A percentile compares a stretch with the other conserved stretches of the same genome.
Conservation (phyloP, 148 eudicot species). For the Heliosperma pusillum region DNA sequence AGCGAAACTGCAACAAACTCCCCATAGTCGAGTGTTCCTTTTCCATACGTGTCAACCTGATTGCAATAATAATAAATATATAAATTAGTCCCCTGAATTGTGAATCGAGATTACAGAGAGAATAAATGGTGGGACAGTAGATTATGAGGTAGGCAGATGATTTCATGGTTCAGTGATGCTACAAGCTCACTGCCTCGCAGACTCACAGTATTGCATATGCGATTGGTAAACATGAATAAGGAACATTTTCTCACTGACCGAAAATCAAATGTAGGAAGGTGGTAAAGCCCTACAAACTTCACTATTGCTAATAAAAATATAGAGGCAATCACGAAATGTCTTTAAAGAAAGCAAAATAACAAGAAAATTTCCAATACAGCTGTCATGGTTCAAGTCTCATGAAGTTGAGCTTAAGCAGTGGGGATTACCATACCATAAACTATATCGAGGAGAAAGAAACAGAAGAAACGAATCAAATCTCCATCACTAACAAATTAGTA, state of each 20-base stretch:
- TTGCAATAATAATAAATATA: conserved; percentile 1
- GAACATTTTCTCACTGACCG: too few species aligned
- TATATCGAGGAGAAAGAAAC: neutral
- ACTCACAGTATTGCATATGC: too few species aligned
- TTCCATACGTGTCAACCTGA: conserved; percentile 82
- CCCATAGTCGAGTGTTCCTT: conserved; percentile 78
- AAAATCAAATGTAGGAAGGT: too few species aligned
- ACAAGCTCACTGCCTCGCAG: too few species aligned
- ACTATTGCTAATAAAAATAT: too few species aligned
- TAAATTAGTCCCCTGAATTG: neutral
- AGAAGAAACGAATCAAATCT: neutral
- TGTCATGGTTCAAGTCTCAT: conserved; percentile 6
- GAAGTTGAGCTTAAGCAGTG: conserved; percentile 2
- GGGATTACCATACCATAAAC: neutral
- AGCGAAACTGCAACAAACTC: conserved; percentile 84
- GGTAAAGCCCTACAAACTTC: too few species aligned
- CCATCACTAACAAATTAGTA: neutral
- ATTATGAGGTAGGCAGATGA: too few species aligned
- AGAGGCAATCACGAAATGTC: too few species aligned
- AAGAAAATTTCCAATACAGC: neutral
- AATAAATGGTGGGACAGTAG: neutral
- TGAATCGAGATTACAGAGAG: neutral
- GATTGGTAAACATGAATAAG: neutral
- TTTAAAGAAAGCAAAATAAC: too few species aligned
- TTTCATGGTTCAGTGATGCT: too few species aligned